These are phyloP conservation scores for Xeromyces bisporus DNA, from an alignment of 495 filamentous ascomycete species.

Conservation along the genomic window DNA sequence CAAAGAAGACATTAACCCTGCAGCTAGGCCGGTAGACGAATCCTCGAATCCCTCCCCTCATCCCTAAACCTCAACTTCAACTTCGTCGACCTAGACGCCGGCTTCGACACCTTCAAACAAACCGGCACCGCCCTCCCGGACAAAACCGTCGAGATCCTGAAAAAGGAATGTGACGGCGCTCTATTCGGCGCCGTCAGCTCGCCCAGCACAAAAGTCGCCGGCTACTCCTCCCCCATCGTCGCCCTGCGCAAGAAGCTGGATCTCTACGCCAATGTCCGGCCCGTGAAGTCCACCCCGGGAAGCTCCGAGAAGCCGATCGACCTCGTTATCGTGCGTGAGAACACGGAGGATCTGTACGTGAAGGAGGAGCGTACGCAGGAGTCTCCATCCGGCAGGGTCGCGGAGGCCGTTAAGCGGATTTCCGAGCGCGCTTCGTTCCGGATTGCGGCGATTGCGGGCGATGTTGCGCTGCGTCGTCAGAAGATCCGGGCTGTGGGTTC, in stretches of 20 bases:
- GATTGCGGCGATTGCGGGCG: slow-evolving; percentile 84
- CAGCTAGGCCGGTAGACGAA: slow-evolving; percentile 55
- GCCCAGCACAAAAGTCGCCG: slow-evolving; percentile 70
- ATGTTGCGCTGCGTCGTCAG: slow-evolving; percentile 78
- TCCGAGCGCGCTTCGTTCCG: slow-evolving; percentile 63
- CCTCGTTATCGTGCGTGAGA: slow-evolving; percentile 95
- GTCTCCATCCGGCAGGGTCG: slow-evolving; percentile 58
- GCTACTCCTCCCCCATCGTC: slow-evolving; percentile 95
- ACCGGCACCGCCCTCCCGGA: slow-evolving; percentile 79
- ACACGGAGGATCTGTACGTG: slow-evolving; percentile 97
- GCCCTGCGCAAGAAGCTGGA: slow-evolving; percentile 88
- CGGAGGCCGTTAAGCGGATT: slow-evolving; percentile 95
- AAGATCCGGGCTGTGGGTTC: slow-evolving; percentile 44
- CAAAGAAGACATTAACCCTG: slow-evolving; percentile 3
- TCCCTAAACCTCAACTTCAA: slow-evolving; percentile 79
- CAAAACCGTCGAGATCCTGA: slow-evolving; percentile 68
- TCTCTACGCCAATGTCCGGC: slow-evolving; percentile 94
- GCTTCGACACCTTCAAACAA: slow-evolving; percentile 80
- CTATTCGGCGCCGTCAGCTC: slow-evolving; percentile 92
- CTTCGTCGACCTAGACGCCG: slow-evolving; percentile 81
- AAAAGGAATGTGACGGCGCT: slow-evolving; percentile 83
- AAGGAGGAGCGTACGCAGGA: slow-evolving; percentile 83
- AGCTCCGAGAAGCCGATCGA: slow-evolving; percentile 54
- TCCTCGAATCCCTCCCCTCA: slow-evolving; percentile 76
- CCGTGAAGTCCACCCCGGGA: slow-evolving; percentile 65